Percentiles rank a stretch among this genome's conserved stretches.
Conservation (phyloP, 441 rosid species). For the Brassica hybrid region DNA sequence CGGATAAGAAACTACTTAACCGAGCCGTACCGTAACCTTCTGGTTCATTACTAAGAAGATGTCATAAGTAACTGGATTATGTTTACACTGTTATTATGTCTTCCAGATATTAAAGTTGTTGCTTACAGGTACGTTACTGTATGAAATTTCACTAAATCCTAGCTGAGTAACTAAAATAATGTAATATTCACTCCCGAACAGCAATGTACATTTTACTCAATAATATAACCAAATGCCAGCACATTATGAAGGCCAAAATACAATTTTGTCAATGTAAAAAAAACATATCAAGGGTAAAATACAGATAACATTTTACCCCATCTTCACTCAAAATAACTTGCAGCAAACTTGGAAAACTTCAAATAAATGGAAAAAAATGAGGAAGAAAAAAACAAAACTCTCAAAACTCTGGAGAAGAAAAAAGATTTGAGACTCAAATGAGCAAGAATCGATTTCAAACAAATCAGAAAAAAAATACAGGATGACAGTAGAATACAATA, state of each 20-base stretch:
- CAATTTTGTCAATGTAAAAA: not conserved
- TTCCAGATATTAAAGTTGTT: too few species aligned
- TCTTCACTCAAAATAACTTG: constrained; percentile 19
- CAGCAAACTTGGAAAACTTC: constrained; percentile 14
- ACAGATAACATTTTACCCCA: constrained; percentile 3
- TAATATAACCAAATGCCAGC: not conserved
- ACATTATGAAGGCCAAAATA: not conserved
- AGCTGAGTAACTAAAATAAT: not conserved
- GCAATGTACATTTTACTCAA: not conserved
- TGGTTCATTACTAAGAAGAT: too few species aligned
- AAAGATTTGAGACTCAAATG: too few species aligned
- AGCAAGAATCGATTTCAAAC: too few species aligned
- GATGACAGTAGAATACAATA: not conserved
- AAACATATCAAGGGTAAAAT: not conserved
- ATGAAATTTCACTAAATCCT: not conserved
- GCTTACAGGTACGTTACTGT: not conserved
- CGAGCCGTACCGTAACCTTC: too few species aligned
- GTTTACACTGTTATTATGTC: too few species aligned
- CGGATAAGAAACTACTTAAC: not conserved
- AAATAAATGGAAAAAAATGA: too few species aligned
- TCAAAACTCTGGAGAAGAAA: too few species aligned
- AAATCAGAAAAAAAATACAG: not conserved
- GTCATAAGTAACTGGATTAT: too few species aligned
- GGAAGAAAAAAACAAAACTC: too few species aligned
- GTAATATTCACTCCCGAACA: not conserved